Conservation (phyloP, 2,329 filamentous ascomycete species). For the Xylariaceae sp. region DNA sequence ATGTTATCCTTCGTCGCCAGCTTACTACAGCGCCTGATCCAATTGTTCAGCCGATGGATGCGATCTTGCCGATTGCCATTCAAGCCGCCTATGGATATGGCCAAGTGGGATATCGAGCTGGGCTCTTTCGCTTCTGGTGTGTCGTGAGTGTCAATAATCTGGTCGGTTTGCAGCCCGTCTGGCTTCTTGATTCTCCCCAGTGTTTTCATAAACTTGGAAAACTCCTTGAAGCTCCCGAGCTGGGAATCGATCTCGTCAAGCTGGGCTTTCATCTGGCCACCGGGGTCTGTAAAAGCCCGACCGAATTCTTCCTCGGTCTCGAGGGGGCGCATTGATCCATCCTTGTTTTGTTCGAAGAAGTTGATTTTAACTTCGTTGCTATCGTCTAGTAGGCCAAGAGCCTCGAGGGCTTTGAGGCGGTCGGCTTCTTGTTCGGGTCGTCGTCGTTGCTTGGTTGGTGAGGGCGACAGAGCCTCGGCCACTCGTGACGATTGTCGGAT, state of each 20-base stretch:
- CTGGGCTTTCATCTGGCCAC: slow-evolving; percentile 35
- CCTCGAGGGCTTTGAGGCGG: slow-evolving; percentile 26
- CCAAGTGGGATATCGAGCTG: slow-evolving; percentile 12
- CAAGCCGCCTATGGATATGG: slow-evolving; percentile 13
- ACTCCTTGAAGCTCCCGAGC: slow-evolving; percentile 28
- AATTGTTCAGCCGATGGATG: slow-evolving; percentile 25
- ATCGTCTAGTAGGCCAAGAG: slow-evolving; percentile 28
- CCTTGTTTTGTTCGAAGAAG: slow-evolving; percentile 48
- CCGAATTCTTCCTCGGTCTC: slow-evolving; percentile 40
- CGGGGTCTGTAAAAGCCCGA: slow-evolving; percentile 37
- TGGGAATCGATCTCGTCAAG: slow-evolving; percentile 39
- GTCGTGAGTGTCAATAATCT: slow-evolving; percentile 3
- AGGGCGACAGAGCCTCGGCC: slow-evolving; percentile 15
- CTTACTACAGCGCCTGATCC: slow-evolving; percentile 25
- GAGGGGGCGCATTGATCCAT: slow-evolving; percentile 39
- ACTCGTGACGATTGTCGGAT: slow-evolving; percentile 26
- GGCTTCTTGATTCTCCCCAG: slow-evolving; percentile 30
- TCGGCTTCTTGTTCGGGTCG: slow-evolving; percentile 27
- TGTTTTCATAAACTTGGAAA: slow-evolving; percentile 27
- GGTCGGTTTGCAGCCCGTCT: slow-evolving; percentile 30
- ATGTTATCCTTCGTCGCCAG: slow-evolving; percentile 10
- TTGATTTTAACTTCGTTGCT: slow-evolving; percentile 34
- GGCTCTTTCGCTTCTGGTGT: neutral
- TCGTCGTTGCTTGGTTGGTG: slow-evolving; percentile 12
- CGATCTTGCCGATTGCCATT: slow-evolving; percentile 15